phyloP scores from a whole-genome alignment of 2,329 filamentous ascomycete genomes.

The Talaromyces islandicus region DNA sequence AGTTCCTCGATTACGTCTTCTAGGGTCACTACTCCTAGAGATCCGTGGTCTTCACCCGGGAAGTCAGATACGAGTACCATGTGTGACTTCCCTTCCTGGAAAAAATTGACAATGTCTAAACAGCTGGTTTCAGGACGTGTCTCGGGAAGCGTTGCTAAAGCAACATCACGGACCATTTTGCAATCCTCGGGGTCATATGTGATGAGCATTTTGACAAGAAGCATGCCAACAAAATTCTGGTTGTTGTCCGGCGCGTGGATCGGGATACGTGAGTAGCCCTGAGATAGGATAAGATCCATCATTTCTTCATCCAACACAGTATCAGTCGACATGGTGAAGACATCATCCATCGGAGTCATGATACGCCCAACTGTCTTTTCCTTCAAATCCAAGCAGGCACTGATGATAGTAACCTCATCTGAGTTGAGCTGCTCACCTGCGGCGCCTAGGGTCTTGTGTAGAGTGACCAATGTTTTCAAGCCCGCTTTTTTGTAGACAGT shows the following conservation, averaged over 20 bases:
- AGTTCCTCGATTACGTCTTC: conserved; percentile 98
- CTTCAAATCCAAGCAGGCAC: conserved; percentile 90
- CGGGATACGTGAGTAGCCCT: conserved; percentile 92
- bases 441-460: conserved; percentile 86
- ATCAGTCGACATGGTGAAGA: conserved; percentile 94
- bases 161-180: conserved; percentile 81
- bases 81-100: conserved; percentile 98
- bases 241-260: conserved; percentile 81
- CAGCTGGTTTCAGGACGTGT: conserved; percentile 94
- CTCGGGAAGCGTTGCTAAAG: conserved; percentile 88
- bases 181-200: conserved; percentile 96
- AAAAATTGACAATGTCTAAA: conserved; percentile 98
- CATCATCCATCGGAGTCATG: conserved; percentile 98
- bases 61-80: conserved; percentile 93
- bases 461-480: conserved; percentile 87
- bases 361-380: conserved; percentile 91
- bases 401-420: conserved; percentile 98
- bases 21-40: conserved; percentile 86
- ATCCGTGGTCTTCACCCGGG: conserved; percentile 86
- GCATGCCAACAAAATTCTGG: conserved; percentile 92
- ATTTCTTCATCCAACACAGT: conserved; percentile 87
- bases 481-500: conserved; percentile 98
- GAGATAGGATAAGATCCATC: conserved; percentile 88
- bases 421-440: conserved; percentile 84
- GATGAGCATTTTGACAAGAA: conserved; percentile 96